Conservation (phyloP, 371 early-diverging fungal species). For the Mucor saturninus region DNA sequence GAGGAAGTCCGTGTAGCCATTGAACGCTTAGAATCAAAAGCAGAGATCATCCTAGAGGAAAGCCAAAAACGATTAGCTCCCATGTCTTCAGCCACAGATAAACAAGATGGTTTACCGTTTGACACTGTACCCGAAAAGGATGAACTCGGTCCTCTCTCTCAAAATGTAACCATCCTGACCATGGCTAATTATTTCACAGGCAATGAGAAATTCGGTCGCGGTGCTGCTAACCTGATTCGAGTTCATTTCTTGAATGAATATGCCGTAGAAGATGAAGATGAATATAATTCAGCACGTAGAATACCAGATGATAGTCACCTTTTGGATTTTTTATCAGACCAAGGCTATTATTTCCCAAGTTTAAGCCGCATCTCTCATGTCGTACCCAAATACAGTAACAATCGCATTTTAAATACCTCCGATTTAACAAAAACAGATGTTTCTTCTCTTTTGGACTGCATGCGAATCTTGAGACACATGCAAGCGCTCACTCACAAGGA, state of each 20-base stretch:
- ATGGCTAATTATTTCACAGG: constrained; percentile 66
- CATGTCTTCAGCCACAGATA: constrained; percentile 23
- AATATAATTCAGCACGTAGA: constrained; percentile 50
- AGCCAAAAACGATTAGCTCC: constrained; percentile 30
- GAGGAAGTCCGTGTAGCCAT: constrained; percentile 38
- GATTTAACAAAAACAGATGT: constrained; percentile 54
- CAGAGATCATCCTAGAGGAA: constrained; percentile 44
- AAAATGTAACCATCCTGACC: constrained; percentile 65
- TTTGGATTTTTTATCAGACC: constrained; percentile 64
- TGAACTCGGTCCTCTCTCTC: constrained; percentile 47
- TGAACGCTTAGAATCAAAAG: constrained; percentile 48
- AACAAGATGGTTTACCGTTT: constrained; percentile 19
- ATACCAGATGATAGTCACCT: constrained; percentile 59
- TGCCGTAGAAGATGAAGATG: constrained; percentile 59
- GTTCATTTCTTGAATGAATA: constrained; percentile 59
- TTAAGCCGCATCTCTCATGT: constrained; percentile 60
- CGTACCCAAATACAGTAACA: constrained; percentile 54
- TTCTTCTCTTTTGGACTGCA: constrained; percentile 61
- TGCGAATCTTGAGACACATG: constrained; percentile 57
- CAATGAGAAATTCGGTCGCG: constrained; percentile 61
- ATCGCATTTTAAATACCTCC: constrained; percentile 43
- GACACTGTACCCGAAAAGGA: constrained; percentile 33
- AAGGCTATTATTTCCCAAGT: constrained; percentile 70
- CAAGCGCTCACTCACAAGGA: constrained; percentile 68
- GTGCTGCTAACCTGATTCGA: constrained; percentile 67